A percentile compares a stretch with the other conserved stretches of the same genome.
These are phyloP conservation scores for Casuarina glauca DNA, from an alignment of 306 rosid species.

Conservation along the genomic window DNA sequence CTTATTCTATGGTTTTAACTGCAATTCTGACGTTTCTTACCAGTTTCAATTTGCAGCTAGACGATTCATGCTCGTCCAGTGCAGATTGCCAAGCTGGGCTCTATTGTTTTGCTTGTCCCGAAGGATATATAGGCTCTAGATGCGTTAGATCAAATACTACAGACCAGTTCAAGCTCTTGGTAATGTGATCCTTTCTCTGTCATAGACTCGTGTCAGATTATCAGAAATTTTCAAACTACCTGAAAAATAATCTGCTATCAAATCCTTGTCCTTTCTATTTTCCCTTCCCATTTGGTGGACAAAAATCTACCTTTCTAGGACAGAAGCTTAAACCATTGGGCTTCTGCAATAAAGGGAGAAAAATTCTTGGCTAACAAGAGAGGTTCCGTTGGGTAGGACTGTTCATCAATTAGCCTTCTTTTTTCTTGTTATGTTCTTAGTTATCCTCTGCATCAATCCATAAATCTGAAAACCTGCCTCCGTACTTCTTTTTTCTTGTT, in stretches of 20 bases:
- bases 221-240: too few species aligned
- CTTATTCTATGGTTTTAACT: neutral
- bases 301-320: neutral
- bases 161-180: slow-evolving; percentile 74
- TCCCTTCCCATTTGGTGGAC: neutral
- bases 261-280: neutral
- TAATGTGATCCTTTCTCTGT: slow-evolving; percentile 26
- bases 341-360: neutral
- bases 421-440: too few species aligned
- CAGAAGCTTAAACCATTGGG: neutral
- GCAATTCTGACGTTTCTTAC: neutral
- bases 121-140: slow-evolving; percentile 45
- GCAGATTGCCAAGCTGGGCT: slow-evolving; percentile 65
- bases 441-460: too few species aligned
- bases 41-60: slow-evolving; percentile 39
- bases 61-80: slow-evolving; percentile 60
- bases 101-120: slow-evolving; percentile 57
- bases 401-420: too few species aligned
- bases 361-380: too few species aligned
- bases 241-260: neutral
- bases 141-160: slow-evolving; percentile 73
- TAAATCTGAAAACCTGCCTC: neutral
- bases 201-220: neutral
- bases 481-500: neutral
- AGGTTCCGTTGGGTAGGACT: neutral